Conservation (phyloP, 495 filamentous ascomycete species). For the Neurospora sp. region DNA sequence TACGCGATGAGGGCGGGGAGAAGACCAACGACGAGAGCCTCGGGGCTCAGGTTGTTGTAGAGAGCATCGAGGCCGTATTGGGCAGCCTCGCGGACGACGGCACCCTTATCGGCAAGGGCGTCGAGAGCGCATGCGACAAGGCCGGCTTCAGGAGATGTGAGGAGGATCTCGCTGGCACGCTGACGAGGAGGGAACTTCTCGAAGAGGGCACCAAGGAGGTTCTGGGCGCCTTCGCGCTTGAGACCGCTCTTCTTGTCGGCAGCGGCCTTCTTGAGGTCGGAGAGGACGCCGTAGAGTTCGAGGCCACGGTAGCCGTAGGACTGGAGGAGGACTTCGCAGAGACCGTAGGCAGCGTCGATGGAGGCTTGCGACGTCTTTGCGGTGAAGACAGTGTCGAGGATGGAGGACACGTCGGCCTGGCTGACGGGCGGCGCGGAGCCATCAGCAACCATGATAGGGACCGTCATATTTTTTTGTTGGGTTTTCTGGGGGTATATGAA, state of each 20-base stretch:
- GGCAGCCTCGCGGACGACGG: constrained; percentile 79
- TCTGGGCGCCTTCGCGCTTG: constrained; percentile 85
- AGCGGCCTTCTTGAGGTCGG: constrained; percentile 73
- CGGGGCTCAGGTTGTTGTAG: constrained; percentile 65
- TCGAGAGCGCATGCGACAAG: constrained; percentile 68
- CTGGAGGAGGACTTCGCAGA: constrained; percentile 69
- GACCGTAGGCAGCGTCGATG: constrained; percentile 73
- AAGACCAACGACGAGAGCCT: constrained; percentile 70
- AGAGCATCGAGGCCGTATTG: constrained; percentile 91
- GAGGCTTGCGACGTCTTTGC: constrained; percentile 77
- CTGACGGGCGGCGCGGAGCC: constrained; percentile 48
- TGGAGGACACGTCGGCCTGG: constrained; percentile 57
- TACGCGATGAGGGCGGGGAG: constrained; percentile 65
- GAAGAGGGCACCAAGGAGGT: constrained; percentile 84
- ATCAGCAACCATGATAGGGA: constrained; percentile 23
- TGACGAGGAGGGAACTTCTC: constrained; percentile 76
- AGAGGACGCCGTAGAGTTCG: constrained; percentile 58
- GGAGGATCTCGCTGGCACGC: constrained; percentile 66
- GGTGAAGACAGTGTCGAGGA: constrained; percentile 67
- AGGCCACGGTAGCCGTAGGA: constrained; percentile 71
- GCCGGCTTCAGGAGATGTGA: constrained; percentile 70
- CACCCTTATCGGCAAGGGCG: constrained; percentile 79
- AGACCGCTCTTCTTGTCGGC: constrained; percentile 87
- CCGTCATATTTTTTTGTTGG: constrained; percentile 15
- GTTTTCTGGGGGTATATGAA: neutral